Conservation (phyloP, 331 rosid genomes). For the Erythrophleum ivorense region DNA sequence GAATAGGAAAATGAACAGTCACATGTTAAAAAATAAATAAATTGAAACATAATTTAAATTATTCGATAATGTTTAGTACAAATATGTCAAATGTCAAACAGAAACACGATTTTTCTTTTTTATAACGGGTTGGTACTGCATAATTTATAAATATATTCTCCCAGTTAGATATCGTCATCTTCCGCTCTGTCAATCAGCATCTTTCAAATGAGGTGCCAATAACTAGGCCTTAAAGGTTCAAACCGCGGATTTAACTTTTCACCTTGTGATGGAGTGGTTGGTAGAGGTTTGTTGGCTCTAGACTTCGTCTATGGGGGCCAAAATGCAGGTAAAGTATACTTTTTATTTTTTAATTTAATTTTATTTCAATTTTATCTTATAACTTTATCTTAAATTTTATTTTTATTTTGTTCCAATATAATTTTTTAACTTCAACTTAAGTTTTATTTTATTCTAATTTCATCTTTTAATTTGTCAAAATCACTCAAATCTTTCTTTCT, state of each 20-base stretch:
- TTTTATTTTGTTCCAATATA: no score
- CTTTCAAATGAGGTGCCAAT: slow-evolving; percentile 33
- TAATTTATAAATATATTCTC: not conserved
- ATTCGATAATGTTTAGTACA: no score
- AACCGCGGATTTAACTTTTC: slow-evolving; percentile 2
- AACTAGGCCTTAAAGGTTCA: slow-evolving; percentile 29
- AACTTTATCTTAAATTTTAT: no score
- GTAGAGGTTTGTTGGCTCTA: slow-evolving; percentile 49
- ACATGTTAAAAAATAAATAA: not conserved
- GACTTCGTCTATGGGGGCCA: slow-evolving; percentile 46
- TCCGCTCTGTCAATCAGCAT: slow-evolving; percentile 20
- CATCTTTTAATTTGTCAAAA: no score
- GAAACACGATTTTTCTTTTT: no score
- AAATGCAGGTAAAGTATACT: slow-evolving; percentile 26
- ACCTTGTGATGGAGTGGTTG: slow-evolving; percentile 40
- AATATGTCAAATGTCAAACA: no score
- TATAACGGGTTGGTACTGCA: not conserved
- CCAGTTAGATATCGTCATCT: not conserved
- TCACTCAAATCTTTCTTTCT: no score
- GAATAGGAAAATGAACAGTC: not conserved
- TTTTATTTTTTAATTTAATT: no score
- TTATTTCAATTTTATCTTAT: no score
- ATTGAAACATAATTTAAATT: no score
- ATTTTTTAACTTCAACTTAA: no score
- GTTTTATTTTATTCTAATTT: no score